Percentiles rank a stretch among this genome's conserved stretches.
phyloP scores from a whole-genome alignment of 2,329 filamentous ascomycete genomes.

The Sporothrix pseudoabietina region DNA sequence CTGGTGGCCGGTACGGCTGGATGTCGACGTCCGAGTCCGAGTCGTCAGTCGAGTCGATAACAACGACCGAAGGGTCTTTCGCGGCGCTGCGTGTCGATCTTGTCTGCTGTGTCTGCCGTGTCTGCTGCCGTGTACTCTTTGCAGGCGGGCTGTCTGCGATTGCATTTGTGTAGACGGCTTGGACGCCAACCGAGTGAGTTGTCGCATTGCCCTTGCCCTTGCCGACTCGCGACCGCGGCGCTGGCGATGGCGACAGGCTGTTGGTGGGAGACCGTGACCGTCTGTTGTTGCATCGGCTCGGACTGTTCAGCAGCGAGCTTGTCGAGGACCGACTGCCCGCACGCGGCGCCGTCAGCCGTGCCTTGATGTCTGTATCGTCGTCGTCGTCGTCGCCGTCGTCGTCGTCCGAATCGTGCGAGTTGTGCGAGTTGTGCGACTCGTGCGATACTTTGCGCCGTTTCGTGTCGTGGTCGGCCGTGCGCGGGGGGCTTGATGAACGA shows the following conservation, averaged over 20 bases:
- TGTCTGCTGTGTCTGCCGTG: not conserved
- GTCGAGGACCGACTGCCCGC: not conserved
- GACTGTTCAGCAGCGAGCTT: not conserved
- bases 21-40: conserved; percentile 5
- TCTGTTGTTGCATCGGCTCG: not conserved
- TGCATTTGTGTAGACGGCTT: conserved; percentile 11
- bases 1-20: not conserved
- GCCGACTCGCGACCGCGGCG: not conserved
- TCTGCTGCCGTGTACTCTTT: not conserved
- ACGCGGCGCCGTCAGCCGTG: not conserved
- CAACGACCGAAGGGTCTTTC: conserved; percentile 12
- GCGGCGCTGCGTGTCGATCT: not conserved
- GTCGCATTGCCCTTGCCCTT: conserved; percentile 32
- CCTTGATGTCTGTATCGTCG: not conserved
- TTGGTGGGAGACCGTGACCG: not conserved
- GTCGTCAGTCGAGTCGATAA: conserved; percentile 28
- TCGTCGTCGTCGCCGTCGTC: not conserved
- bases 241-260: not conserved
- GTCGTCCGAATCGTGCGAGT: no score
- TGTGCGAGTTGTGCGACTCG: not conserved
- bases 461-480: not conserved
- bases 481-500: not conserved
- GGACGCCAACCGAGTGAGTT: conserved; percentile 24
- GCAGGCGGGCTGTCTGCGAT: not conserved
- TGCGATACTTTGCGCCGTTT: conserved; percentile 34